Base-by-base conservation (phyloP, 176 grass and related monocot species). In the Carex myosuroides region DNA sequence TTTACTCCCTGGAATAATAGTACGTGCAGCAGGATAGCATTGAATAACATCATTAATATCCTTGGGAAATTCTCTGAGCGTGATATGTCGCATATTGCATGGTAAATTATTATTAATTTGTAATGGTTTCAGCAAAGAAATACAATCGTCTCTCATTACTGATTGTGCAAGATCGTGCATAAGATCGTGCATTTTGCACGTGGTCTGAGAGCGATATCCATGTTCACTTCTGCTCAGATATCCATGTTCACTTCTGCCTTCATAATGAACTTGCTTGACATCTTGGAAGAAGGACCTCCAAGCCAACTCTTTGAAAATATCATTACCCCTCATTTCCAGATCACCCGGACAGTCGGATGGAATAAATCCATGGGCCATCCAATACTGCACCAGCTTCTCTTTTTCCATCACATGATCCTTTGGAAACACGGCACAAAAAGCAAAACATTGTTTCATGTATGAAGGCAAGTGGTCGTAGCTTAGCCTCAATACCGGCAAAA, bases 141-240 rank as follows among this genome's bases (percentile, higher is more conserved):
- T 13, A 56, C 54, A 56, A 0, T 56, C 54, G 4, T 56, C 54
- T 3, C 80, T 26, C 20, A 58, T 58, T 5, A 83, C 16, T 0
- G 8, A 66, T 83, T 35, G 30, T 24, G 81, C 81, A 16, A 83
- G 59, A 16, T 62, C 70, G 37, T 85, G 30, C 35, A 85, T 65
- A 11, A 85, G 84, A 64, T 85, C 84, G 53, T 85, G 84, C 84
- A 85, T 85, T 33, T 79, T 79, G 84, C 57, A 57, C 3, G 3
- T 57, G 13, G 55, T 57, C 0, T 1, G 14, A 48, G 21, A 29
- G 16, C 46, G 6, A 46, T 77, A 46, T 2, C 89, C 89, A 81
- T 62, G 73, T 85, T 0, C 17, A n/a, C n/a, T n/a, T n/a, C n/a
- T n/a, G n/a, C n/a, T n/a, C n/a, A n/a, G n/a, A n/a, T n/a, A n/a